A percentile compares a stretch with the other conserved stretches of the same genome.
Evolutionary conservation across 495 filamentous ascomycete species (phyloP).

Genomic region (Darksidea phi): DNA sequence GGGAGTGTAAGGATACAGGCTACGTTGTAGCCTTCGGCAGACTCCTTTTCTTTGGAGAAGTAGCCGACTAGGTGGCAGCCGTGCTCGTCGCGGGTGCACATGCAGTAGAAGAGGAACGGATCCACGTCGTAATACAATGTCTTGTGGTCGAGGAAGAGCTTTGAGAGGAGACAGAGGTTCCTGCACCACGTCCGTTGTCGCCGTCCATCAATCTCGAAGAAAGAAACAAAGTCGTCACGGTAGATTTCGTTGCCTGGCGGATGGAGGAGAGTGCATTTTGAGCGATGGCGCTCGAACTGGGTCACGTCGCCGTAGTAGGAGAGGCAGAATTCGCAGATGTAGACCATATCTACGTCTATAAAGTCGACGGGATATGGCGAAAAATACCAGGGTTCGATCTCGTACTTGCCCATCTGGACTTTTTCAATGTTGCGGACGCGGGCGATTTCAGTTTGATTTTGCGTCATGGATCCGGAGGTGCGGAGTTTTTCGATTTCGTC

Average conservation of each 20-base stretch:
- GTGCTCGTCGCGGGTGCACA: constrained; percentile 80
- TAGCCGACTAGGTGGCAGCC: constrained; percentile 94
- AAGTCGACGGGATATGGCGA: constrained; percentile 91
- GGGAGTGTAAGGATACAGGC: constrained; percentile 96
- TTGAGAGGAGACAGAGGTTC: constrained; percentile 88
- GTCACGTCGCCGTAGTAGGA: constrained; percentile 79
- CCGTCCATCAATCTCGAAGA: constrained; percentile 95
- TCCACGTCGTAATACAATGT: constrained; percentile 99
- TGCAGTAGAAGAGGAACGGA: constrained; percentile 98
- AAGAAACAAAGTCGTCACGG: constrained; percentile 87
- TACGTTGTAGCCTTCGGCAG: constrained; percentile 92
- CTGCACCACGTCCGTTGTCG: constrained; percentile 97
- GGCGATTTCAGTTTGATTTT: constrained; percentile 95
- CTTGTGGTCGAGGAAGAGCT: constrained; percentile 98
- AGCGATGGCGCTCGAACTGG: constrained; percentile 77
- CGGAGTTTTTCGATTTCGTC: constrained; percentile 95
- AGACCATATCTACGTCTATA: constrained; percentile 81
- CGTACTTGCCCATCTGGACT: constrained; percentile 88
- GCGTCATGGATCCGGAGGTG: constrained; percentile 94
- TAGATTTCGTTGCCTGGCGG: constrained; percentile 98
- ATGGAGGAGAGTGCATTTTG: constrained; percentile 88
- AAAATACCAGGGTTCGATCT: constrained; percentile 98
- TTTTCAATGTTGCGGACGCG: constrained; percentile 90
- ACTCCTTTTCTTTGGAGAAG: constrained; percentile 98
- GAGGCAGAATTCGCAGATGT: constrained; percentile 97